These are phyloP conservation scores for Russula dissimulans DNA, from an alignment of 768 basidiomycete species.

Conservation along the genomic window DNA sequence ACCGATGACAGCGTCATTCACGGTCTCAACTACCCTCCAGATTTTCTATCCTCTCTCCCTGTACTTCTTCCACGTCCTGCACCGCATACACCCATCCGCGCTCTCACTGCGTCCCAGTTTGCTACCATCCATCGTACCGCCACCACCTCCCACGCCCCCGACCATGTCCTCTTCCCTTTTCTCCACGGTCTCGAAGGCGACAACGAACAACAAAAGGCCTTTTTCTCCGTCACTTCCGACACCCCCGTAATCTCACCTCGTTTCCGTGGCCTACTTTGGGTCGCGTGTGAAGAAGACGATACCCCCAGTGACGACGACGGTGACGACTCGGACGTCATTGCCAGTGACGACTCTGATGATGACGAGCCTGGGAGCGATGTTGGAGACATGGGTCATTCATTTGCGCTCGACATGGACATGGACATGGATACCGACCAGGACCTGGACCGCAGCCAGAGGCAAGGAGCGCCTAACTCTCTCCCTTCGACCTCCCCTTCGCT, in stretches of 20 bases:
- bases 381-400: conserved; percentile 23
- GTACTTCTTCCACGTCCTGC: conserved; percentile 29
- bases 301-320: conserved; percentile 24
- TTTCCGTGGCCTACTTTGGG: conserved; percentile 71
- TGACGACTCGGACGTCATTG: conserved; percentile 22
- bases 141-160: conserved; percentile 62
- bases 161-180: conserved; percentile 80
- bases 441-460: conserved; percentile 8
- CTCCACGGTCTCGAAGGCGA: conserved; percentile 79
- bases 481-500: conserved; percentile 9
- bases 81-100: conserved; percentile 34
- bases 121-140: conserved; percentile 54
- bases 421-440: conserved; percentile 26
- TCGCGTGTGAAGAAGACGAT: conserved; percentile 63
- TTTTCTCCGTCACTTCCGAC: conserved; percentile 45
- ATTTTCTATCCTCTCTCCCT: conserved; percentile 23
- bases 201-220: conserved; percentile 69
- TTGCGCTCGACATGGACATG: conserved; percentile 26
- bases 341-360: conserved; percentile 24
- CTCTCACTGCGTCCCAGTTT: conserved; percentile 40
- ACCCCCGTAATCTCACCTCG: conserved; percentile 29
- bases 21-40: conserved; percentile 22
- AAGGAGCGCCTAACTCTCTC: background rate
- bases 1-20: conserved; percentile 10
- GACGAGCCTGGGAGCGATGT: conserved; percentile 16